Base-by-base conservation (phyloP, 2,329 filamentous ascomycete species). In the Xylaria sp. region DNA sequence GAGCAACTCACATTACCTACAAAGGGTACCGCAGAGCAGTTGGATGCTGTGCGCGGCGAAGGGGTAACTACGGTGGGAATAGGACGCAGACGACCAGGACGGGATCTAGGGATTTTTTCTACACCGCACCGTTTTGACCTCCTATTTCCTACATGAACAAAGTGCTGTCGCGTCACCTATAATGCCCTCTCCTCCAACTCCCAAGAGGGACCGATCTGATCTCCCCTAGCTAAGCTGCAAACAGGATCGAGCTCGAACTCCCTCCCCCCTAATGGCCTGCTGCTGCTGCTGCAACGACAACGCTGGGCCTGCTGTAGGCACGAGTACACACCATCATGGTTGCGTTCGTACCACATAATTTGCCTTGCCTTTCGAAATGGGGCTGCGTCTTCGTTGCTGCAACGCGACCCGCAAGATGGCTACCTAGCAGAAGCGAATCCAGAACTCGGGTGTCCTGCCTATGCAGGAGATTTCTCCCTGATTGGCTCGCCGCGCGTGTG, bases 281-380 rank as follows among this genome's bases (percentile, higher is more conserved):
- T 30, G 23, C 23, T 30, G 23, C 23, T 30, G 23, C 23, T 13
- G 13, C 37, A 9, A 46, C n/a, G 42, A 16, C 48, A 18, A 39
- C 42, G 37, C 48, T 48, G 39, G 30, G 23, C 23, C 42, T n/a
- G 2, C 16, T 23, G 48, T 46, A 6, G 49, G 16, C 16, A 16
- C 16, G 16, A 16, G 16, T 46, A 46, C n/a, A 6, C 10, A 13
- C 9, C 13, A 57, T 57, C 9, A 58, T 57, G 57, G 52, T 60
- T 55, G 54, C 10, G 48, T 58, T 57, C 35, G 48, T 59, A 19
- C 51, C 34, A 62, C 60, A 35, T 23, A 55, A 60, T 5, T 30
- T 30, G 23, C 23, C 23, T 30, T 30, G 23, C 23, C 23, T 30
- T 30, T 30, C 23, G 57, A 18, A 46, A 62, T 8, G 10, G 16